Conservation (phyloP, 2,329 filamentous ascomycete genomes). For the Plectosphaerella cucumerina region DNA sequence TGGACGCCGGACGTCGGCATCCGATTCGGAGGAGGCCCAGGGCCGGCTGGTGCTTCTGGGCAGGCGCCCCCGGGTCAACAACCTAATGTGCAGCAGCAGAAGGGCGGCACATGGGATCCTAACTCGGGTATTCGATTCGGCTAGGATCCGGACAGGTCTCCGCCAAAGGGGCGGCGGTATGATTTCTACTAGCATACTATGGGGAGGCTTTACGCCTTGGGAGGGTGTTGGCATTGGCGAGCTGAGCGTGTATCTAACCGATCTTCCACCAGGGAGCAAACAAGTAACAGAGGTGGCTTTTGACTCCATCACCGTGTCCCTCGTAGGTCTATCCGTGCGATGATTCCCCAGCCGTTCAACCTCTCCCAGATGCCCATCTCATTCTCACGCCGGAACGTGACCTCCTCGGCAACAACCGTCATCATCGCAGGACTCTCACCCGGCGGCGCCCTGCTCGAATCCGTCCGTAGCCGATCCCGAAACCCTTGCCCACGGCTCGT, state of each 20-base stretch:
- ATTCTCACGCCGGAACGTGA: conserved; percentile 47
- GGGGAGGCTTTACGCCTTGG: neutral
- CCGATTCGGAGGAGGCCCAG: conserved; percentile 57
- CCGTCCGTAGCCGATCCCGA: neutral
- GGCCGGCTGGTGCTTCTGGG: conserved; percentile 13
- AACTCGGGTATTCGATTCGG: conserved; percentile 54
- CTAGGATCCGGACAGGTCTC: conserved; percentile 14
- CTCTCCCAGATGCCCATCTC: conserved; percentile 49
- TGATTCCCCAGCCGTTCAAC: conserved; percentile 43
- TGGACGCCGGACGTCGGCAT: conserved; percentile 84
- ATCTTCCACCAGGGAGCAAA: neutral
- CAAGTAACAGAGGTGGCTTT: neutral
- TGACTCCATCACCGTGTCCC: neutral
- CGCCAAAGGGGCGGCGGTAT: neutral
- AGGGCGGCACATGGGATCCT: conserved; percentile 54
- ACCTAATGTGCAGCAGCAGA: conserved; percentile 16
- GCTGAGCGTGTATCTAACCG: neutral
- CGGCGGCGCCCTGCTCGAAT: neutral
- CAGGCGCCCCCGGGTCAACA: conserved; percentile 18
- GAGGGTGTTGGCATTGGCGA: neutral
- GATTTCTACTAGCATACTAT: neutral
- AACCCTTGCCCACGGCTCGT: conserved; percentile 21
- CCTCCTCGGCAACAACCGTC: conserved; percentile 38
- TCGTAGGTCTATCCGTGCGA: conserved; percentile 32
- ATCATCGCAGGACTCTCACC: conserved; percentile 26